Evolutionary conservation across 345 rosid genomes (phyloP).

Genomic region (Trapa incisa): DNA sequence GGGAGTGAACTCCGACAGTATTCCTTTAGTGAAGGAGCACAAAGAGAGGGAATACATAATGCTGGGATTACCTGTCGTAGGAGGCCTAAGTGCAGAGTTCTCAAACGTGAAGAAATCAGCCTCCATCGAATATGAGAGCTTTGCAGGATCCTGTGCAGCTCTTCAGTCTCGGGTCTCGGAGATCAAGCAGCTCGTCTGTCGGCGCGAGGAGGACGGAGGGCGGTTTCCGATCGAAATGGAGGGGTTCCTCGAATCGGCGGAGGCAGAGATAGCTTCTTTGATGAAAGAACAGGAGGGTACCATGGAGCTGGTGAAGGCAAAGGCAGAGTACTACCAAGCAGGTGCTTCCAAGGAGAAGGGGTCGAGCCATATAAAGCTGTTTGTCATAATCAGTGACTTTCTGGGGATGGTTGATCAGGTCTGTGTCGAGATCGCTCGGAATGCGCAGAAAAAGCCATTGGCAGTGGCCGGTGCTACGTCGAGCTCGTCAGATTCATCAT

Average conservation of each 20-base stretch:
- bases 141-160: constrained; percentile 32
- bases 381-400: constrained; percentile 60
- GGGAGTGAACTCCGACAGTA: constrained; percentile 7
- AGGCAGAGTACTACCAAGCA: constrained; percentile 71
- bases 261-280: constrained; percentile 30
- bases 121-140: constrained; percentile 29
- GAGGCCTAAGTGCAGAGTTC: constrained; percentile 75
- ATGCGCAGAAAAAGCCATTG: constrained; percentile 40
- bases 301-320: constrained; percentile 47
- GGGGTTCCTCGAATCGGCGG: constrained; percentile 41
- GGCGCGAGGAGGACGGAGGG: constrained; percentile 22
- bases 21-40: constrained; percentile 31
- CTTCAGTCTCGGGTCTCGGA: constrained; percentile 39
- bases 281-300: constrained; percentile 45
- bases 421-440: constrained; percentile 51
- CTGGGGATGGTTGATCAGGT: constrained; percentile 70
- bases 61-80: constrained; percentile 67
- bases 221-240: constrained; percentile 48
- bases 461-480: constrained; percentile 17
- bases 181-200: constrained; percentile 19
- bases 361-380: constrained; percentile 45
- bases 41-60: constrained; percentile 50
- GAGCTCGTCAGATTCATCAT: constrained; percentile 16
- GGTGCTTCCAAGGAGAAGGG: constrained; percentile 40
- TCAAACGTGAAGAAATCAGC: constrained; percentile 80